phyloP scores from a whole-genome alignment of 2,329 filamentous ascomycete genomes.

The Xylaria sp. region DNA sequence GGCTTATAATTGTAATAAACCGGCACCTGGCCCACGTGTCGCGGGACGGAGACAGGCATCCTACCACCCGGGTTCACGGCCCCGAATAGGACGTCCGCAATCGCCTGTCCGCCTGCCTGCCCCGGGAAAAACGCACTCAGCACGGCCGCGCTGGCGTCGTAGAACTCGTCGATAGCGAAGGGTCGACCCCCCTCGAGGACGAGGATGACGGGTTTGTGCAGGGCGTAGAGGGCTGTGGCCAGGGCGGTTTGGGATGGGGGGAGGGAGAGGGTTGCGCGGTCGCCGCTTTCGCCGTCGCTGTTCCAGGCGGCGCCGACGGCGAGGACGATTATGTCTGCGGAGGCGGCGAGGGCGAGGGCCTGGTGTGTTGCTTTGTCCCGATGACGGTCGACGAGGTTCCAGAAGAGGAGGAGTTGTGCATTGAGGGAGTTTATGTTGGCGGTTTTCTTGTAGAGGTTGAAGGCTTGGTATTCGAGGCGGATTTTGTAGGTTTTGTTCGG shows the following conservation, averaged over 20 bases:
- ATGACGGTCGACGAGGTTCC: conserved; percentile 40
- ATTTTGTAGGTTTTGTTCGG: conserved; percentile 33
- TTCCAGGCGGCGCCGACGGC: conserved; percentile 41
- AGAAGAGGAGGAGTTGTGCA: conserved; percentile 39
- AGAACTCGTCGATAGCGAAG: conserved; percentile 37
- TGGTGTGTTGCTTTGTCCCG: conserved; percentile 27
- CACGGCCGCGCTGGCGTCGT: conserved; percentile 36
- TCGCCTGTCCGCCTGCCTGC: conserved; percentile 33
- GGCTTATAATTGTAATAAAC: conserved; percentile 35
- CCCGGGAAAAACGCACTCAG: conserved; percentile 35
- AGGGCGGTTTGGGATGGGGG: conserved; percentile 36
- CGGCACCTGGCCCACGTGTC: conserved; percentile 34
- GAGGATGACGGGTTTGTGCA: conserved; percentile 38
- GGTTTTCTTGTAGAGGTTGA: conserved; percentile 36
- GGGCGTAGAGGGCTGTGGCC: conserved; percentile 34
- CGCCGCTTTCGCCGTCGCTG: conserved; percentile 40
- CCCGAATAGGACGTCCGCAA: conserved; percentile 35
- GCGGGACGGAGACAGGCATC: conserved; percentile 34
- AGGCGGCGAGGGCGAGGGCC: conserved; percentile 33
- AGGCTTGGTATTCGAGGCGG: conserved; percentile 40
- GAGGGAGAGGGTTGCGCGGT: conserved; percentile 36
- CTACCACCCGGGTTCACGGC: conserved; percentile 31
- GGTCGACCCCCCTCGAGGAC: conserved; percentile 39
- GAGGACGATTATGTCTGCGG: conserved; percentile 37
- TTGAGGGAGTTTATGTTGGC: conserved; percentile 39